Evolutionary conservation across 108 stramenopile genomes (phyloP), one percentile per base, ranked within the genome.

Genomic region (Epithemia pelagica): DNA sequence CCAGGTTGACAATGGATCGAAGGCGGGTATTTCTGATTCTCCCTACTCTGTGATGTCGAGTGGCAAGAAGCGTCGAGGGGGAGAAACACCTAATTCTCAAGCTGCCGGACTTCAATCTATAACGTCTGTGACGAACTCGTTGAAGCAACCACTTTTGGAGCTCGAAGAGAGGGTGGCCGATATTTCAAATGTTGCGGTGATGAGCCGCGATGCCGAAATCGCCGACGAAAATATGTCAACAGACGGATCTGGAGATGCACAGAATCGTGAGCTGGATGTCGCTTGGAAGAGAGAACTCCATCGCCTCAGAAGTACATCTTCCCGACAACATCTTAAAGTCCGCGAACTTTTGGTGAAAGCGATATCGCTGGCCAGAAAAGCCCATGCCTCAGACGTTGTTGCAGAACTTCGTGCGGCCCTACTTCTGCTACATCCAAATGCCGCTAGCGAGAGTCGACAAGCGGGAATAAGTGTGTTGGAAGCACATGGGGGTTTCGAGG

Each of bases 221-320:
- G 87, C 79, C 58, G 87, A 83, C 28, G 88, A 86, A 18, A 82
- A 86, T 53, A 78, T 81, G 77, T 82, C 81, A n/a, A 61, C 31
- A 21, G 78, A 79, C 54, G 83, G 74, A 5, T 78, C 73, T 33
- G 80, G 84, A 27, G 76, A 69, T 18, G 80, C 78, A 5, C 73
- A 77, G 52, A 68, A 76, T 27, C 67, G 74, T 64, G 25, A 72
- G 52, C 60, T 78, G 8, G 59, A 77, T 25, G 32, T 27, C 32
- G 79, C 74, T 22, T 92, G 91, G 91, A 92, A 87, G 73, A 84
- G 73, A 59, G 71, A 80, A 53, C 76, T 90, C 23, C 71, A 85
- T 70, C 78, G 77, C 26, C 74, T 92, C 8, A 67, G 74, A 15
- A 55, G 61, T 10, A 75, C 84, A 18, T 81, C 80, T 53, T 74